Base-by-base conservation (phyloP, 371 early-diverging fungal genomes). In the Capniomyces stellatus region DNA sequence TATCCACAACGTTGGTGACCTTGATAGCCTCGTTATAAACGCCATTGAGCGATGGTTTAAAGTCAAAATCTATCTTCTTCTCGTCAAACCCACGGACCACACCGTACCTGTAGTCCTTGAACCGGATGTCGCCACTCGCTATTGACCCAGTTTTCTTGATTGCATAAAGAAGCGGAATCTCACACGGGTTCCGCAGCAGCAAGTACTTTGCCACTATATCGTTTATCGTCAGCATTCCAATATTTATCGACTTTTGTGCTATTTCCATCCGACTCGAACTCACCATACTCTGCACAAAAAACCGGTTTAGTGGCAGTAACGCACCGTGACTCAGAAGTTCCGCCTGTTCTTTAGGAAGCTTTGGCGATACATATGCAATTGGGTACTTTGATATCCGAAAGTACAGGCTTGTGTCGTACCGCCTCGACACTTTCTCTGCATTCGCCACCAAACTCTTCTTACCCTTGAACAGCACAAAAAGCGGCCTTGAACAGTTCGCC, bases 81-180 rank as follows among this genome's bases (percentile, higher is more conserved):
- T 87, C 87, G 57, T 88, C 89, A 59, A 83, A 91, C 0, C 88
- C 86, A 12, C 94, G 81, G 2, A 97, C 79, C 0, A 95, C 78
- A 46, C 98, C 98, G 39, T 81, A 80, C 13, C 84, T 78, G 51
- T 56, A 58, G 25, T 72, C 64, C 58, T 70, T 51, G 43, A 97
- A 73, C 22, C 75, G 66, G 12, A 97, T 75, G 60, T 95, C 94
- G 3, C 93, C 91, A 1, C 91, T 90, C 0, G 94, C 85, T 43
- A 95, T 91, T 0, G 87, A 88, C 0, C 98, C 98, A 0, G 96
- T 92, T 64, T 95, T 97, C 19, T 83, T 81, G 53, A 97, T 87
- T 15, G 82, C 77, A 59, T 92, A 97, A 35, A 96, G 64, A 51
- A 94, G 67, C 0, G 93, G 87, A 4, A 82, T 79, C 59, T 93